Conservation (phyloP, 2,329 filamentous ascomycete species). For the Davidsoniella virescens region DNA sequence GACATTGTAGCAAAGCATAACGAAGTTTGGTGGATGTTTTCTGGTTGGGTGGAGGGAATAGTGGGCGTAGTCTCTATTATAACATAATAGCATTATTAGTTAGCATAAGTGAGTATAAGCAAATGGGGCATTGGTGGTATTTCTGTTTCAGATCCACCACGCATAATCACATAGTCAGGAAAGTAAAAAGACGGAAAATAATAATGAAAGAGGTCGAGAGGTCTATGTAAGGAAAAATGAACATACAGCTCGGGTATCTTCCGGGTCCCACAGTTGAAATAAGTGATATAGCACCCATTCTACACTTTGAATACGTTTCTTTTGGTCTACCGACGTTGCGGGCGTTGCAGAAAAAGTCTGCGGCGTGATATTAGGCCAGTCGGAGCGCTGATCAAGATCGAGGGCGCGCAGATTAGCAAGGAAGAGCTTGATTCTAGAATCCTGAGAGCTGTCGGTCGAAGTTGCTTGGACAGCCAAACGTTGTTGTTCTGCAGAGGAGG, state of each 20-base stretch:
- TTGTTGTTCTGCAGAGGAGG: not conserved
- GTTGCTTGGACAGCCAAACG: not conserved
- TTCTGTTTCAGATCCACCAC: not conserved
- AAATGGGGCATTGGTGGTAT: not conserved
- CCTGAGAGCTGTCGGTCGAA: not conserved
- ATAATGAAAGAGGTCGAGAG: not conserved
- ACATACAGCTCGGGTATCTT: slow-evolving; percentile 55
- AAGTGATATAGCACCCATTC: slow-evolving; percentile 89
- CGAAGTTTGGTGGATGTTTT: slow-evolving; percentile 84
- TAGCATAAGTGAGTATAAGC: not conserved
- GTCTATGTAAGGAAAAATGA: not conserved
- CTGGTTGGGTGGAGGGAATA: slow-evolving; percentile 81
- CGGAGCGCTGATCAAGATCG: slow-evolving; percentile 55
- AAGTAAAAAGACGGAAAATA: not conserved
- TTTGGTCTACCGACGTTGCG: slow-evolving; percentile 47
- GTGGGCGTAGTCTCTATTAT: slow-evolving; percentile 64
- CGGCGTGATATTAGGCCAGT: slow-evolving; percentile 64
- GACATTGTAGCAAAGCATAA: slow-evolving; percentile 60
- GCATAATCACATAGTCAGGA: too few relatives aligned
- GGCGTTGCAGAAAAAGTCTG: slow-evolving; percentile 55
- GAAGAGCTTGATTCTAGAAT: slow-evolving; percentile 47
- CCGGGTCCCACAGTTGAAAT: slow-evolving; percentile 67
- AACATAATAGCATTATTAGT: slow-evolving; percentile 7
- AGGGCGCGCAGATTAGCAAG: slow-evolving; percentile 72
- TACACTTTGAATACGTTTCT: slow-evolving; percentile 62